phyloP scores from a whole-genome alignment of 1,139 yeast genomes.

The Taphrina deformans region DNA sequence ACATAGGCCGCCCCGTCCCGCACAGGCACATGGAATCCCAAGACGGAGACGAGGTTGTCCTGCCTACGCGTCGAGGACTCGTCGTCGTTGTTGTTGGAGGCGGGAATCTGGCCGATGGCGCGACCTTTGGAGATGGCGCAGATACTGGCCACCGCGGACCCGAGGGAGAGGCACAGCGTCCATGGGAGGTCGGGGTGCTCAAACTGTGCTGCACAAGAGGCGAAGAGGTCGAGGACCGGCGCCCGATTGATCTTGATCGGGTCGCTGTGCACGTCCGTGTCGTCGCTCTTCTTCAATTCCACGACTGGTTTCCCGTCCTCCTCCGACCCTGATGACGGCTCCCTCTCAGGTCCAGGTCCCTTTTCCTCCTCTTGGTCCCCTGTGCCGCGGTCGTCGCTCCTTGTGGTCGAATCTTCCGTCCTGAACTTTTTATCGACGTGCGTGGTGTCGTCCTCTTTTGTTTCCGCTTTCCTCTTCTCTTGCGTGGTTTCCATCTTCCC shows the following conservation, averaged over 20 bases:
- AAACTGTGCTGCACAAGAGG: conserved; percentile 17
- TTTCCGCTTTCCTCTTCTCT: background rate
- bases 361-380: background rate
- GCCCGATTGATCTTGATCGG: conserved; percentile 29
- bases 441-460: background rate
- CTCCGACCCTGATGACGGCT: background rate
- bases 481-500: background rate
- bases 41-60: background rate
- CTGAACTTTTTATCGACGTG: background rate
- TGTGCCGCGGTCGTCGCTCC: background rate
- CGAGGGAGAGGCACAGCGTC: conserved; percentile 23
- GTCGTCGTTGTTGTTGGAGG: conserved; percentile 3
- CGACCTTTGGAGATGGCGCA: conserved; percentile 30
- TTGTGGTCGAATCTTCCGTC: background rate
- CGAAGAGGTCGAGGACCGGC: conserved; percentile 23
- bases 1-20: conserved; percentile 11
- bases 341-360: background rate
- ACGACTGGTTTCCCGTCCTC: background rate
- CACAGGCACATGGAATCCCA: conserved; percentile 13
- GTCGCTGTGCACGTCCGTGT: conserved; percentile 6
- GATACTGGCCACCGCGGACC: conserved; percentile 14
- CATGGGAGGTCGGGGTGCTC: conserved; percentile 15
- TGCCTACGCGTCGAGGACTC: background rate
- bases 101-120: conserved; percentile 25
- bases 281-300: conserved; percentile 20